These are phyloP conservation scores for Backusella sp. DNA, from an alignment of 192 early-diverging fungal genomes.

Conservation along the genomic window DNA sequence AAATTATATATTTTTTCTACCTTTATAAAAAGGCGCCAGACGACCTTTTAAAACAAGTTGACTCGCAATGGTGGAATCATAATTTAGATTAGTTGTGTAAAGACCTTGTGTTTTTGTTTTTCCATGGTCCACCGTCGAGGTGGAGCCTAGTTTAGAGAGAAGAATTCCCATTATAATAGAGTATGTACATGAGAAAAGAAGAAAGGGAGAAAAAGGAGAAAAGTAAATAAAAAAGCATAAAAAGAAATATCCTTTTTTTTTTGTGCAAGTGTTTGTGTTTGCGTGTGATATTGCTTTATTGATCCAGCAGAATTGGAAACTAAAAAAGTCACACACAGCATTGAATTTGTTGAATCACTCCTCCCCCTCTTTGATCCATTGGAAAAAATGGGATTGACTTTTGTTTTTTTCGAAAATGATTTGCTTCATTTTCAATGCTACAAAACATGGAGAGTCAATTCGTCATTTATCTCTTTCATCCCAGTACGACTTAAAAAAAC, in stretches of 20 bases:
- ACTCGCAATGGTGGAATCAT: constrained; percentile 21
- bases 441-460: too few species aligned
- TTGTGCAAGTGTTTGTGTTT: neutral
- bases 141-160: neutral
- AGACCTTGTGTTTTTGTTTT: constrained; percentile 25
- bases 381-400: too few species aligned
- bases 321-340: neutral
- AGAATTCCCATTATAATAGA: neutral
- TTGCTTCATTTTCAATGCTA: too few species aligned
- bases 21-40: constrained; percentile 32
- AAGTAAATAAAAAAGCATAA: neutral
- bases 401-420: too few species aligned
- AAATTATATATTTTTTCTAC: neutral
- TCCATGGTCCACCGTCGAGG: constrained; percentile 10
- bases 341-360: neutral
- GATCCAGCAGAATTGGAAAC: neutral
- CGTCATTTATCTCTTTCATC: too few species aligned
- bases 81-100: constrained; percentile 18
- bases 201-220: neutral
- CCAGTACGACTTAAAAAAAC: too few species aligned
- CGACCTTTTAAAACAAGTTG: constrained; percentile 14
- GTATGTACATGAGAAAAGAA: neutral
- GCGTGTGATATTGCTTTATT: neutral
- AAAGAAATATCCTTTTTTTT: neutral
- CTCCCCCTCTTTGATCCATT: too few species aligned